A percentile compares a stretch with the other conserved stretches of the same genome.
Conservation (phyloP, 1,284 basidiomycete species). For the Moesziomyces antarcticus region DNA sequence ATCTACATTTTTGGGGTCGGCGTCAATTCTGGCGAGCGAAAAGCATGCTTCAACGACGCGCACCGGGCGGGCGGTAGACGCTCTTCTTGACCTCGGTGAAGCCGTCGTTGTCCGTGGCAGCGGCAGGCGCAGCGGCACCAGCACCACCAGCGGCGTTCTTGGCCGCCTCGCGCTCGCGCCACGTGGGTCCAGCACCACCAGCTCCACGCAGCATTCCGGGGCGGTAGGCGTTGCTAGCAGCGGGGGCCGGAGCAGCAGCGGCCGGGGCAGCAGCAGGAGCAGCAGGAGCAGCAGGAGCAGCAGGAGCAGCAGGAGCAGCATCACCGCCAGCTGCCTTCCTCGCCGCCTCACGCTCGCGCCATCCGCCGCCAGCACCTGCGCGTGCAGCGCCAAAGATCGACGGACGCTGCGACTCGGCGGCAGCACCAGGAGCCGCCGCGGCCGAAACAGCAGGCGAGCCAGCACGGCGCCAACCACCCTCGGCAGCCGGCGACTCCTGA, state of each 20-base stretch:
- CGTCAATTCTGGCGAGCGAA: too few species aligned
- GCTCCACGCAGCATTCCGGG: slow-evolving; percentile 43
- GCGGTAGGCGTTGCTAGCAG: slow-evolving; percentile 22
- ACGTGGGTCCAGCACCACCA: slow-evolving; percentile 14
- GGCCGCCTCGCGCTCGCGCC: slow-evolving; percentile 49
- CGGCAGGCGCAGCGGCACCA: slow-evolving; percentile 20
- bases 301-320: slow-evolving; percentile 19
- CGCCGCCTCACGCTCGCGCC: slow-evolving; percentile 36
- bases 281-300: too few species aligned
- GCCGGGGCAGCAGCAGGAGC: slow-evolving; percentile 12
- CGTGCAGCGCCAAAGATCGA: slow-evolving; percentile 33
- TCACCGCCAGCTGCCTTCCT: slow-evolving; percentile 25
- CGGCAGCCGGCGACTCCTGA: slow-evolving; percentile 24
- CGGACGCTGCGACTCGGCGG: slow-evolving; percentile 32
- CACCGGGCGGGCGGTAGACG: slow-evolving; percentile 45
- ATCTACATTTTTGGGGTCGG: too few species aligned
- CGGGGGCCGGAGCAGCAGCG: slow-evolving; percentile 17
- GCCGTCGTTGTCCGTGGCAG: slow-evolving; percentile 40
- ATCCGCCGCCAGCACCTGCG: slow-evolving; percentile 18
- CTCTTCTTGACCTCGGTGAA: slow-evolving; percentile 54
- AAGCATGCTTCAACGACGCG: slow-evolving; percentile 20
- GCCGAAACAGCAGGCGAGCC: slow-evolving; percentile 18
- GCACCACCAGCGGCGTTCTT: slow-evolving; percentile 35
- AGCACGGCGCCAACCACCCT: slow-evolving; percentile 19
- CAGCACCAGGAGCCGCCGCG: slow-evolving; percentile 16